Base-by-base conservation (phyloP, 2,329 filamentous ascomycete genomes). In the Pseudogymnoascus sp. region DNA sequence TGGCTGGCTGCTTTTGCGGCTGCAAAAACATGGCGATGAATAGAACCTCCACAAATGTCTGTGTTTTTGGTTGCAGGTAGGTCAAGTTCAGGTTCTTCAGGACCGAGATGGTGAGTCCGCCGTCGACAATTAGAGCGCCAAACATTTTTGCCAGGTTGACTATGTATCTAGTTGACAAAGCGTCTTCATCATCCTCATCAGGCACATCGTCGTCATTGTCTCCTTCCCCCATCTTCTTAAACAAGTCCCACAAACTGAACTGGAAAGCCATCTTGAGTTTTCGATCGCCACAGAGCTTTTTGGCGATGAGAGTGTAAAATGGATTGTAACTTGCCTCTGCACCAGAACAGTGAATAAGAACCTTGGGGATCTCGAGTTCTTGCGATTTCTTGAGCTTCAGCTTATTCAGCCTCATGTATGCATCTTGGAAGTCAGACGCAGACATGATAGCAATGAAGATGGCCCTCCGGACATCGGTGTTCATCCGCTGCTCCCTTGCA, bases 371-470 rank as follows among this genome's bases (percentile, higher is more conserved):
- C 71, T 97, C 93, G 22, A 87, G 82, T 66, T 94, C 87, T 69
- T 97, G 91, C 16, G 90, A 84, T 67, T 87, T 90, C 75, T 94
- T 97, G 54, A 99, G 80, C 35, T 86, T 86, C 8, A 99, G 82
- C 71, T 95, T 95, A 62, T 86, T 78, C 6, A 97, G 79, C 16
- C 91, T 88, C 8, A 86, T 76, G 67, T 92, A 86, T 0, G 91
- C 94, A 69, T 97, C 91, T 67, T 91, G 86, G 71, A 83, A 90
- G 70, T 96, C 91, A 8, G 82, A 83, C 1, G 91, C 90, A 9
- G 89, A 92, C 79, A 97, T 89, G 63, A 99, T 86, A 4, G 91
- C 87, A 34, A 95, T 83, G 73, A 99, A 99, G 63, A 99, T 96
- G n/a, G 91, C 90, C 60, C 71, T 68, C 28, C 71, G 68, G 47